These are phyloP conservation scores for Penicillium atrosanguineum DNA, from an alignment of 495 filamentous ascomycete species.

Conservation along the genomic window DNA sequence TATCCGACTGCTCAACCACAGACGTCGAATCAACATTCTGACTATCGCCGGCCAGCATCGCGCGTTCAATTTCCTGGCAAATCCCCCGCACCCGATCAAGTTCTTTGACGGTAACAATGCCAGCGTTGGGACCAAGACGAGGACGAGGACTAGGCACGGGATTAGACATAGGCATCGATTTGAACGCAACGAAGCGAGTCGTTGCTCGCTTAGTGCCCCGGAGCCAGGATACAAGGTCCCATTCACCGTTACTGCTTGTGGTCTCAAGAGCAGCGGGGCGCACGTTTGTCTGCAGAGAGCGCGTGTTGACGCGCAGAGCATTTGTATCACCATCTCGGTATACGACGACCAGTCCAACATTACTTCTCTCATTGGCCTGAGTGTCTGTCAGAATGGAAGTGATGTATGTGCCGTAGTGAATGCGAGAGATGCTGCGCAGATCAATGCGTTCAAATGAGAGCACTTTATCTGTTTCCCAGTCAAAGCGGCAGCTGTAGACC, in stretches of 20 bases:
- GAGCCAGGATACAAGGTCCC: conserved; percentile 44
- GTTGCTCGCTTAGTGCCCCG: conserved; percentile 32
- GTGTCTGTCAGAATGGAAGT: conserved; percentile 74
- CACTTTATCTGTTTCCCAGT: conserved; percentile 92
- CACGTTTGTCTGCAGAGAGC: conserved; percentile 65
- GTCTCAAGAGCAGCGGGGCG: conserved; percentile 28
- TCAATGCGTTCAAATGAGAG: conserved; percentile 84
- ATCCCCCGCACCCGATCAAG: conserved; percentile 67
- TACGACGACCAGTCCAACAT: conserved; percentile 77
- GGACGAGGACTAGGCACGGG: conserved; percentile 35
- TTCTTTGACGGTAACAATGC: conserved; percentile 52
- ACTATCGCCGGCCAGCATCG: conserved; percentile 31
- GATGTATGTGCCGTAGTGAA: conserved; percentile 83
- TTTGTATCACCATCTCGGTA: conserved; percentile 67
- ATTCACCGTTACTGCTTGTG: conserved; percentile 25
- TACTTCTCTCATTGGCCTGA: conserved; percentile 71
- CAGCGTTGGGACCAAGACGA: conserved; percentile 17
- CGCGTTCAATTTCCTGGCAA: conserved; percentile 56
- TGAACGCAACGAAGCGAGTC: conserved; percentile 56
- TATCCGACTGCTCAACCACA: conserved; percentile 65
- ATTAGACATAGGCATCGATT: conserved; percentile 38
- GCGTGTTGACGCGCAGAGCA: conserved; percentile 75
- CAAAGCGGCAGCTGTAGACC: conserved; percentile 83
- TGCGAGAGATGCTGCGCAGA: conserved; percentile 63
- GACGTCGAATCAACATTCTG: conserved; percentile 20